phyloP scores from a whole-genome alignment of 2,329 filamentous ascomycete genomes.

The Penicillium aurantiogriseum region DNA sequence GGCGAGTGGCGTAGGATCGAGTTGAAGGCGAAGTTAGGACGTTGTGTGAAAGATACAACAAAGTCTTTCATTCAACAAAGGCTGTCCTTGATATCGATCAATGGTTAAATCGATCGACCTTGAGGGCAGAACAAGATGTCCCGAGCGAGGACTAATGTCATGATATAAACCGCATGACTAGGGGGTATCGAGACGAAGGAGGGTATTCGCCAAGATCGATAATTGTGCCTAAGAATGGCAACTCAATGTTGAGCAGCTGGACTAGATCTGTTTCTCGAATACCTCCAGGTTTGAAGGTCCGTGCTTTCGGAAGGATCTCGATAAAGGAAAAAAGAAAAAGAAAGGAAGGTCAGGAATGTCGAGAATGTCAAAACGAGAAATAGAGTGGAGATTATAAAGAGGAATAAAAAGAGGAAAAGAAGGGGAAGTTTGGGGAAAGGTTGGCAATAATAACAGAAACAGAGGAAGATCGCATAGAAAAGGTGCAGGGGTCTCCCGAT shows the following conservation, averaged over 20 bases:
- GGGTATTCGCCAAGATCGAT: constrained; percentile 21
- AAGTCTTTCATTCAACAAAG: constrained; percentile 22
- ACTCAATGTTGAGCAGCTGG: constrained; percentile 12
- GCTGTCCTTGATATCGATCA: constrained; percentile 32
- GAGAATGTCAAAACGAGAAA: not conserved
- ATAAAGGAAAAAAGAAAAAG: not conserved
- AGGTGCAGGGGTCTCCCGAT: constrained; percentile 4
- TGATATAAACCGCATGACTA: constrained; percentile 43
- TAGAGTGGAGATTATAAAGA: constrained; percentile 9
- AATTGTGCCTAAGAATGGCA: constrained; percentile 15
- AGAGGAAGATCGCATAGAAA: constrained; percentile 6
- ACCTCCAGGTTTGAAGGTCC: constrained; percentile 13
- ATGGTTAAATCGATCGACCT: constrained; percentile 26
- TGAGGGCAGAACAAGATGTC: constrained; percentile 31
- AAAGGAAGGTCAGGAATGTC: constrained; percentile 7
- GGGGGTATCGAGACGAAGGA: constrained; percentile 15
- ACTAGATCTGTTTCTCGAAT: constrained; percentile 14
- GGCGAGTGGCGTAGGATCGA: constrained; percentile 17
- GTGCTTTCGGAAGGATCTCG: constrained; percentile 4
- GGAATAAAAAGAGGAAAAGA: constrained; percentile 9
- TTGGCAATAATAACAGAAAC: not conserved
- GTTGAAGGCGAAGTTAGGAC: constrained; percentile 10
- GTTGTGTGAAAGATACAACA: constrained; percentile 11
- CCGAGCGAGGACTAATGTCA: constrained; percentile 42
- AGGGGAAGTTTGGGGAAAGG: constrained; percentile 3